Conservation (phyloP, 805 yeast genomes). For the Wickerhamomyces mucosus region DNA sequence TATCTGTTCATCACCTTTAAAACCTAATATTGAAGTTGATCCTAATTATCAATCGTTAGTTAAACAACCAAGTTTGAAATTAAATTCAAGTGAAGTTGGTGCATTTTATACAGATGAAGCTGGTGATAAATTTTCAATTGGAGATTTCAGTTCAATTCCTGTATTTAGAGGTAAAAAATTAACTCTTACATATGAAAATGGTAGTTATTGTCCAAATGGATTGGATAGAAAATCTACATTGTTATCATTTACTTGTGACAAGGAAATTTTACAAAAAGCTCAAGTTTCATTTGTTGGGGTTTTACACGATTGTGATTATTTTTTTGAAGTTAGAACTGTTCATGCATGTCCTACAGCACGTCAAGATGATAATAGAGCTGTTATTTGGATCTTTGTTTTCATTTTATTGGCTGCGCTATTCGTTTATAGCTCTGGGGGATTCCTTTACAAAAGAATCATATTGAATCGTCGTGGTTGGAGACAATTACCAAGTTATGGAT, state of each 20-base stretch:
- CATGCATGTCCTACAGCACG: slow-evolving; percentile 82
- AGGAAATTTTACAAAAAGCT: slow-evolving; percentile 59
- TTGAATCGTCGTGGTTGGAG: slow-evolving; percentile 28
- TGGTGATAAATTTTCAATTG: slow-evolving; percentile 44
- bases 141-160: slow-evolving; percentile 53
- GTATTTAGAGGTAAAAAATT: slow-evolving; percentile 63
- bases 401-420: slow-evolving; percentile 34
- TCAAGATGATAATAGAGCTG: slow-evolving; percentile 52
- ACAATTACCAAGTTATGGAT: slow-evolving; percentile 22
- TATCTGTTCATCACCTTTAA: slow-evolving; percentile 52
- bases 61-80: slow-evolving; percentile 2
- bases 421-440: slow-evolving; percentile 35
- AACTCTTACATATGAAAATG: slow-evolving; percentile 59
- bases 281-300: slow-evolving; percentile 62
- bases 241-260: slow-evolving; percentile 68
- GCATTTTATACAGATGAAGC: slow-evolving; percentile 43
- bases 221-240: slow-evolving; percentile 52
- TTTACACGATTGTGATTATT: slow-evolving; percentile 67
- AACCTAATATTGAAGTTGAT: slow-evolving; percentile 17
- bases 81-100: slow-evolving; percentile 39
- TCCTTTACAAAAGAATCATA: slow-evolving; percentile 25
- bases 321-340: slow-evolving; percentile 76
- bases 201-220: slow-evolving; percentile 53
- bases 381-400: slow-evolving; percentile 53
- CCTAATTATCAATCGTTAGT: slow-evolving; percentile 14